A percentile compares a stretch with the other conserved stretches of the same genome.
These are phyloP conservation scores for Olyra latifolia DNA, from an alignment of 176 grass and related monocot species.

Conservation along the genomic window DNA sequence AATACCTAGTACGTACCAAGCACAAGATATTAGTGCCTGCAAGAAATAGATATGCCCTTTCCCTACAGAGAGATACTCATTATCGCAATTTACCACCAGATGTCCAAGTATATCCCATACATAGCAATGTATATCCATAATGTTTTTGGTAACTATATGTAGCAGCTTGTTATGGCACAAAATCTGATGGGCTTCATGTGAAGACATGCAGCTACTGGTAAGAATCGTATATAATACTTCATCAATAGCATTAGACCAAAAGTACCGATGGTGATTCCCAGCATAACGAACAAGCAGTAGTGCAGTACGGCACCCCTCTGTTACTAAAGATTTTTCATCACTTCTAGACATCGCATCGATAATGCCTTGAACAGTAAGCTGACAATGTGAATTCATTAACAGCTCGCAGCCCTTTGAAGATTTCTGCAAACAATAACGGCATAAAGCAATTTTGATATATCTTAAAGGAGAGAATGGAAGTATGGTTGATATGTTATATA, in stretches of 20 bases:
- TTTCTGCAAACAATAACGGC: conserved; percentile 39
- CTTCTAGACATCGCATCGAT: conserved; percentile 52
- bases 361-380: conserved; percentile 56
- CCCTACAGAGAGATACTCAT: conserved; percentile 31
- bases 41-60: conserved; percentile 33
- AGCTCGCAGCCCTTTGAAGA: conserved; percentile 44
- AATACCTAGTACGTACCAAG: conserved; percentile 68
- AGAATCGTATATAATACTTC: conserved; percentile 56
- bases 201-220: conserved; percentile 37
- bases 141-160: conserved; percentile 42
- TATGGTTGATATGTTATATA: background rate
- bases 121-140: conserved; percentile 47
- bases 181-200: background rate
- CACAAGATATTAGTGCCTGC: conserved; percentile 74
- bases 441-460: conserved; percentile 8
- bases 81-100: conserved; percentile 50
- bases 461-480: conserved; percentile 9
- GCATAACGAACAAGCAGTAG: conserved; percentile 46
- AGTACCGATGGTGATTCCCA: conserved; percentile 67
- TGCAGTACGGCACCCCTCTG: conserved; percentile 74
- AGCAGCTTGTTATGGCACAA: conserved; percentile 39
- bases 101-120: conserved; percentile 85
- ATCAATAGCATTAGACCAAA: conserved; percentile 79
- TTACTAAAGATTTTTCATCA: conserved; percentile 52
- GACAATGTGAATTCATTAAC: conserved; percentile 46